Conservation (phyloP, 2,329 filamentous ascomycete species). For the Penicillium sp. region DNA sequence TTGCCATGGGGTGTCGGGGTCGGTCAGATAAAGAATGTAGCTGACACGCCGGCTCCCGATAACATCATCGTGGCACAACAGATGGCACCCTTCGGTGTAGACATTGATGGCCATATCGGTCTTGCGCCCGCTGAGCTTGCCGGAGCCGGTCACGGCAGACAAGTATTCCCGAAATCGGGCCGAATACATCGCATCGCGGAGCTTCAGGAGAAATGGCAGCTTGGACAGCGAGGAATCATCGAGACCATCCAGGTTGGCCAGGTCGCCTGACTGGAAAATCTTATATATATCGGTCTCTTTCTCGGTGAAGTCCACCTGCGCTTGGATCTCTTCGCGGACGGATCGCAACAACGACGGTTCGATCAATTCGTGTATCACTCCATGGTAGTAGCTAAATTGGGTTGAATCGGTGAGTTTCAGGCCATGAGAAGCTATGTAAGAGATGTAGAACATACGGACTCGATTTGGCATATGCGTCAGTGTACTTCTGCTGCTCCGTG, state of each 20-base stretch:
- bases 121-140: constrained; percentile 85
- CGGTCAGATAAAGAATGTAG: constrained; percentile 94
- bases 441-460: constrained; percentile 36
- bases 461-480: constrained; percentile 43
- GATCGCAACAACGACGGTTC: constrained; percentile 77
- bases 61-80: constrained; percentile 97
- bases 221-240: constrained; percentile 82
- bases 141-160: constrained; percentile 79
- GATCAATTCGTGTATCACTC: constrained; percentile 80
- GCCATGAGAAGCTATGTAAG: background rate
- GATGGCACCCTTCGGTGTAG: constrained; percentile 92
- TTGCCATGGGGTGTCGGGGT: constrained; percentile 89
- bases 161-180: constrained; percentile 85
- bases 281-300: constrained; percentile 99
- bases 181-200: constrained; percentile 96
- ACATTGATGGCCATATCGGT: constrained; percentile 99
- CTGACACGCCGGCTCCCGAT: constrained; percentile 95
- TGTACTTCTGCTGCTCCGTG: constrained; percentile 43
- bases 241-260: constrained; percentile 93
- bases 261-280: constrained; percentile 96
- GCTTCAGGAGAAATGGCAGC: constrained; percentile 81
- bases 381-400: constrained; percentile 73
- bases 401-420: background rate
- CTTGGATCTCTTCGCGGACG: constrained; percentile 84
- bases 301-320: constrained; percentile 91